Evolutionary conservation across 2,329 filamentous ascomycete species (phyloP).

Genomic region (Teratosphaeria zuluensis): DNA sequence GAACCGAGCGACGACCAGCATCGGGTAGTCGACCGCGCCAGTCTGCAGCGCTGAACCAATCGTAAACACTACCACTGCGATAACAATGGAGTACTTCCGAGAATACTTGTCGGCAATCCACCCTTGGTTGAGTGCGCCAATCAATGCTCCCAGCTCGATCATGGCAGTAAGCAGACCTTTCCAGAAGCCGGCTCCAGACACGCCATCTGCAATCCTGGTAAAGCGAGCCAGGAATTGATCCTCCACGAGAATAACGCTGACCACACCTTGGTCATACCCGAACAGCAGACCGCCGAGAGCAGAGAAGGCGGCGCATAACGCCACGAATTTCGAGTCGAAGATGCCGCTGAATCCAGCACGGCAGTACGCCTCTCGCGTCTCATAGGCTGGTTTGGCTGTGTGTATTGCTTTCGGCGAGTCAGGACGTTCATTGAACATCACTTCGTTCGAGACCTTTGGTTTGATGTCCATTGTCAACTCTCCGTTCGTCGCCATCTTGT

Average conservation of each 20-base stretch:
- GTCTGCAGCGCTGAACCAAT: slow-evolving; percentile 36
- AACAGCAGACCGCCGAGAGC: slow-evolving; percentile 35
- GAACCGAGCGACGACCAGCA: slow-evolving; percentile 23
- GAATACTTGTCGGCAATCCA: slow-evolving; percentile 34
- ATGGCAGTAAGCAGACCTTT: slow-evolving; percentile 36
- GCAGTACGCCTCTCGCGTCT: slow-evolving; percentile 18
- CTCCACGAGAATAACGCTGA: slow-evolving; percentile 36
- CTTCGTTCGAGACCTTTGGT: slow-evolving; percentile 1
- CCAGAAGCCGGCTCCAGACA: slow-evolving; percentile 23
- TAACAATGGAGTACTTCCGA: slow-evolving; percentile 33
- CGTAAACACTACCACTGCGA: slow-evolving; percentile 33
- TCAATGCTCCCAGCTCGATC: slow-evolving; percentile 33
- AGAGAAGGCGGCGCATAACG: slow-evolving; percentile 39
- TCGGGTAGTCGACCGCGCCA: slow-evolving; percentile 18
- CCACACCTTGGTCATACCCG: slow-evolving; percentile 33
- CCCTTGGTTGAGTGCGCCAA: slow-evolving; percentile 23
- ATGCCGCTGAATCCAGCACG: slow-evolving; percentile 33
- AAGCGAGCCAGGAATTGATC: slow-evolving; percentile 33
- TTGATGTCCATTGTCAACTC: neutral
- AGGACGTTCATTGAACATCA: neutral
- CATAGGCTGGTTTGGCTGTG: slow-evolving; percentile 2
- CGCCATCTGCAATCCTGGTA: slow-evolving; percentile 22
- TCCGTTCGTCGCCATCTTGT: neutral
- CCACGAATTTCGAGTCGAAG: slow-evolving; percentile 40
- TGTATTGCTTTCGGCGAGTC: neutral